Percentiles rank a stretch among this genome's conserved stretches.
Evolutionary conservation across 1,139 yeast species (phyloP).

Genomic region (Suhomyces panamericanus): DNA sequence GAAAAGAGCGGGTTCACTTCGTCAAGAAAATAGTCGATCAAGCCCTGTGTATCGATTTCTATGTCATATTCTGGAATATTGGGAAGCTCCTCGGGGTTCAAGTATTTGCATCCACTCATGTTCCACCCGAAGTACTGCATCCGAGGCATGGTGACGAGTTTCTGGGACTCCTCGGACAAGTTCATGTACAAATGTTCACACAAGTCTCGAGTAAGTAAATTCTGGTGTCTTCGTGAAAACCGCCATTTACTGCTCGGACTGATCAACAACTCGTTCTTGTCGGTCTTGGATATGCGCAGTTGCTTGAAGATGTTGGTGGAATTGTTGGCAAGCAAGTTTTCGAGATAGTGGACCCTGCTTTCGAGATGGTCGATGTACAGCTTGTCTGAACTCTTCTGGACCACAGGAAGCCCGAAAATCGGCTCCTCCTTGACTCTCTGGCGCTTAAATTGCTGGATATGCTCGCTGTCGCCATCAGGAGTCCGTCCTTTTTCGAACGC

Average conservation of each 20-base stretch:
- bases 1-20: constrained; percentile 58
- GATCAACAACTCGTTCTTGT: constrained; percentile 14
- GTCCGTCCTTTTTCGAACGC: constrained; percentile 5
- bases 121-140: constrained; percentile 69
- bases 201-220: constrained; percentile 46
- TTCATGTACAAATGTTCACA: constrained; percentile 40
- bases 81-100: constrained; percentile 43
- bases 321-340: constrained; percentile 28
- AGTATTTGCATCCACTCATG: constrained; percentile 57
- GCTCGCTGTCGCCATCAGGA: constrained; percentile 3
- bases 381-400: constrained; percentile 17
- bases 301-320: constrained; percentile 19
- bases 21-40: constrained; percentile 45
- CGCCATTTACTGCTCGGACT: constrained; percentile 46
- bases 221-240: constrained; percentile 51
- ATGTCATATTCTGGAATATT: constrained; percentile 27
- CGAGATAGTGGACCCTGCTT: constrained; percentile 43
- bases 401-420: constrained; percentile 23
- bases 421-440: constrained; percentile 14
- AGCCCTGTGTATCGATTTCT: constrained; percentile 16
- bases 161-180: constrained; percentile 39
- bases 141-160: constrained; percentile 50
- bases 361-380: constrained; percentile 38
- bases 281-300: constrained; percentile 17
- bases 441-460: constrained; percentile 9